Base-by-base conservation (phyloP, 768 basidiomycete genomes). In the Butyriboletus loyo region DNA sequence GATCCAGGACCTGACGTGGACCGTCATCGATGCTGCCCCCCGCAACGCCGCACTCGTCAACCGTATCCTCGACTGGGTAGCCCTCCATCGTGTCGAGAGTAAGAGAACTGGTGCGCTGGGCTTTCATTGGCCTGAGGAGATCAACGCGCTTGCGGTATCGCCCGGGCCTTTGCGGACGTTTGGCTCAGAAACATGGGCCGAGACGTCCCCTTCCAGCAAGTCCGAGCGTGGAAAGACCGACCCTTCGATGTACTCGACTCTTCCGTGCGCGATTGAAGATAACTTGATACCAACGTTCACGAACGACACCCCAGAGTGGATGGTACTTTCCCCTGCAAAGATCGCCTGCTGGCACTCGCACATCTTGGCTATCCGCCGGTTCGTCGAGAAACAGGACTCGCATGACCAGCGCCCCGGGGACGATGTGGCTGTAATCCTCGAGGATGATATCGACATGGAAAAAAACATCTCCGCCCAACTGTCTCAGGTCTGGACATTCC, bases 371-470 rank as follows among this genome's bases (percentile, higher is more conserved):
- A 77, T 89, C 28, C 76, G 72, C 19, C 69, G 55, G 3, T 73
- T 85, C 28, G 63, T 72, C 13, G 58, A 63, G 9, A 68, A 38
- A 70, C 73, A 52, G 48, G 63, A 49, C 43, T 54, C 17, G 32
- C 24, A 21, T 11, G 52, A 22, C 10, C 36, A 8, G n/a, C 44
- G 27, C 40, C 63, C 40, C 15, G 46, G 43, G 4, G 59, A 71
- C 50, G 73, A 73, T 10, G 72, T 78, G 2, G 72, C 75, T 0
- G 51, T 89, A 9, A 74, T 90, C n/a, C 71, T 89, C 7, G 89
- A 90, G 66, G 89, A 90, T 62, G 89, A 91, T 56, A 72, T 91
- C 10, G 86, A 91, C 62, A 84, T 89, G 80, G 89, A 91, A 69
- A 72, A 66, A 28, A 80, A 89, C 57, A 77, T 86, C 13, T 57